Evolutionary conservation across 78 protist genomes (phyloP).

Genomic region (Cavenderia fasciculata): DNA sequence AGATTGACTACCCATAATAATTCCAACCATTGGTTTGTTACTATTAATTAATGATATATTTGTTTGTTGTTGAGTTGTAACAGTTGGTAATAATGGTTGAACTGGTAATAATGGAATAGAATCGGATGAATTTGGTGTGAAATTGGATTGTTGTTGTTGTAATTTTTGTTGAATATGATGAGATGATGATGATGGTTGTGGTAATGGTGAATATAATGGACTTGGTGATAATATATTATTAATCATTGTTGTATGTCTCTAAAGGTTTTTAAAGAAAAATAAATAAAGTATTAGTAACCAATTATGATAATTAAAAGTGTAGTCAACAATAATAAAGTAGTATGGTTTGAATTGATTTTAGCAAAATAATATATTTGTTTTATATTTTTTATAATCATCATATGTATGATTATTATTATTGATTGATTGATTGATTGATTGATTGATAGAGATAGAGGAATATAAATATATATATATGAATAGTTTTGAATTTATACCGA

Average conservation of each 20-base stretch:
- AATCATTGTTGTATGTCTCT: slow-evolving; percentile 5
- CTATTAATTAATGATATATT: background rate
- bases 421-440: too few relatives aligned
- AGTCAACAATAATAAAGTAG: too few relatives aligned
- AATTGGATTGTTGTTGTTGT: background rate
- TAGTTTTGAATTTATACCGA: slow-evolving; percentile 1
- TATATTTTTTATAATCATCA: too few relatives aligned
- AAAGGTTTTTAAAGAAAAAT: background rate
- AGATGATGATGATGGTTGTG: background rate
- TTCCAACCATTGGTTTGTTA: slow-evolving; percentile 83
- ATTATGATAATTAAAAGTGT: too few relatives aligned
- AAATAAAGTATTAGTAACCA: background rate
- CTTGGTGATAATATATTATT: slow-evolving; percentile 25
- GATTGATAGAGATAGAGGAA: background rate
- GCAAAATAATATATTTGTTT: too few relatives aligned
- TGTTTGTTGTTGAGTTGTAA: background rate
- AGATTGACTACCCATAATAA: slow-evolving; percentile 95
- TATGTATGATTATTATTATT: too few relatives aligned
- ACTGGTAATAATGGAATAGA: too few relatives aligned
- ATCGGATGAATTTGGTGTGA: too few relatives aligned
- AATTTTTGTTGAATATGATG: background rate
- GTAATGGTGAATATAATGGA: slow-evolving; percentile 12
- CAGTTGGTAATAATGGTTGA: background rate
- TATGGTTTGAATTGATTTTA: too few relatives aligned
- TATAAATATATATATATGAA: background rate